These are phyloP conservation scores for Cyphellophora attinorum DNA, from an alignment of 2,329 filamentous ascomycete species.

Conservation along the genomic window DNA sequence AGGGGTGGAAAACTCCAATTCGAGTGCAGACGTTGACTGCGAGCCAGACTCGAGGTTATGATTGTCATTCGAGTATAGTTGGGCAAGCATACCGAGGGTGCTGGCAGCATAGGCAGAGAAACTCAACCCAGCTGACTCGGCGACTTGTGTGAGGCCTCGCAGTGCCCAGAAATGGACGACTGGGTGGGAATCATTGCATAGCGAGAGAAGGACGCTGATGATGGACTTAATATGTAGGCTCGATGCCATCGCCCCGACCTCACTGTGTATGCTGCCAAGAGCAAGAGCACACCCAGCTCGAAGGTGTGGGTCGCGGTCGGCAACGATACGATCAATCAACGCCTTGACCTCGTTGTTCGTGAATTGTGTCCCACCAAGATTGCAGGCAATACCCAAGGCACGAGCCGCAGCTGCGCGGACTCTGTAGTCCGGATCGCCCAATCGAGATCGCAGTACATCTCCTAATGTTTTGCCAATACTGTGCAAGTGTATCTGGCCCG, in stretches of 20 bases:
- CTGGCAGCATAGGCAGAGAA: constrained; percentile 87
- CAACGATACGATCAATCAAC: constrained; percentile 86
- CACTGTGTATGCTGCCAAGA: constrained; percentile 83
- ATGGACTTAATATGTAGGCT: constrained; percentile 95
- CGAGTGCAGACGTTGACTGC: constrained; percentile 77
- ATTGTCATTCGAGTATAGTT: constrained; percentile 82
- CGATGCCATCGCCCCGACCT: constrained; percentile 95
- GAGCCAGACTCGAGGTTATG: constrained; percentile 79
- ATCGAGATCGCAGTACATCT: constrained; percentile 46
- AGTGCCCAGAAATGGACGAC: constrained; percentile 95
- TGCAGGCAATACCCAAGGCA: constrained; percentile 78
- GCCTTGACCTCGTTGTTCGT: constrained; percentile 85
- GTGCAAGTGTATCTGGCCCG: constrained; percentile 63
- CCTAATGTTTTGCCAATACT: constrained; percentile 65
- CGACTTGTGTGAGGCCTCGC: constrained; percentile 74
- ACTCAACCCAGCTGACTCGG: constrained; percentile 83
- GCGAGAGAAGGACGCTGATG: constrained; percentile 92
- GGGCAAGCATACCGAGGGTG: constrained; percentile 85
- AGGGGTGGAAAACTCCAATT: constrained; percentile 72
- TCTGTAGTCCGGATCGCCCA: constrained; percentile 75
- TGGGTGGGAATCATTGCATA: constrained; percentile 90
- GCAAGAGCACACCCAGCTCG: constrained; percentile 92
- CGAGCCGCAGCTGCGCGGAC: constrained; percentile 78
- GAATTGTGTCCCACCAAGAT: constrained; percentile 71
- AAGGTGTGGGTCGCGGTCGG: constrained; percentile 85